Conservation (phyloP, 2,329 filamentous ascomycete species). For the Claviceps purpurea region DNA sequence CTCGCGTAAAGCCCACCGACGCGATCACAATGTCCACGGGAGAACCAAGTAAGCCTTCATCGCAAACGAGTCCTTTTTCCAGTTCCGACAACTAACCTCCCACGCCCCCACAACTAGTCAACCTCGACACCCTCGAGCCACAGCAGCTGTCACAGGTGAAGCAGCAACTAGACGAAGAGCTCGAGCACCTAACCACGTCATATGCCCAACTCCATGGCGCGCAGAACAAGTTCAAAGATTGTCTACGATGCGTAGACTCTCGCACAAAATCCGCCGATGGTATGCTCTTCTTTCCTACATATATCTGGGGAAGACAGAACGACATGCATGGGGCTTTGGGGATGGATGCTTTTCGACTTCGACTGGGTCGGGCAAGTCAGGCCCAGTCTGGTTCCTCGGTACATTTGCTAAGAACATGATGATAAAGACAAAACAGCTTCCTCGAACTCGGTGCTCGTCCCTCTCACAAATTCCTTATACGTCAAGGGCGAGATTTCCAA, state of each 20-base stretch:
- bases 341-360: background rate
- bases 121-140: slow-evolving; percentile 61
- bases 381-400: background rate
- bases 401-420: background rate
- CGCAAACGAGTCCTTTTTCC: background rate
- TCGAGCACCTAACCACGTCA: slow-evolving; percentile 83
- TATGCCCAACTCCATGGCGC: slow-evolving; percentile 83
- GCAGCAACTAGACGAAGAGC: slow-evolving; percentile 89
- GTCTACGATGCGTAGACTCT: slow-evolving; percentile 58
- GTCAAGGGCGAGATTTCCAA: slow-evolving; percentile 70
- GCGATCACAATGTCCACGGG: background rate
- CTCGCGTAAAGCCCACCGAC: background rate
- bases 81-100: too few species aligned
- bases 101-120: slow-evolving; percentile 27
- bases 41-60: background rate
- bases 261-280: slow-evolving; percentile 19
- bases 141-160: slow-evolving; percentile 86
- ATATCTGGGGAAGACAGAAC: too few species aligned
- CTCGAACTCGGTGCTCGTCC: slow-evolving; percentile 62
- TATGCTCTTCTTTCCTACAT: slow-evolving; percentile 7
- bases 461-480: slow-evolving; percentile 87
- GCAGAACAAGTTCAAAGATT: slow-evolving; percentile 85
- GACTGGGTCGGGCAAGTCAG: too few species aligned
- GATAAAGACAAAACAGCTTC: slow-evolving; percentile 7
- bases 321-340: too few species aligned